These are phyloP conservation scores for Phoenix roebelenii DNA, from an alignment of 176 grass and related monocot genomes.

Conservation along the genomic window DNA sequence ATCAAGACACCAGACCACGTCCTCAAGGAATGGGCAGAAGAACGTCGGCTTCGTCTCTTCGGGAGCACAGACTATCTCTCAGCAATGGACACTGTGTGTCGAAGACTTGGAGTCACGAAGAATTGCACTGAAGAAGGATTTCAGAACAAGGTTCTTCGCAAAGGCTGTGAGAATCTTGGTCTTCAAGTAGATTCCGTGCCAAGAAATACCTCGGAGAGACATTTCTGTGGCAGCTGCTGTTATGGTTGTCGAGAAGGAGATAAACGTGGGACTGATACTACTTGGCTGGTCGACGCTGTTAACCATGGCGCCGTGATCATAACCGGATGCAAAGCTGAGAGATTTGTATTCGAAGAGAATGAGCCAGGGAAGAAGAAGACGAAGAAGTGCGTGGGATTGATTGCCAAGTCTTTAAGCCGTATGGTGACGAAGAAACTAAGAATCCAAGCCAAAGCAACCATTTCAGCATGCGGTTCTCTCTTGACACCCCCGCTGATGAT, in stretches of 20 bases:
- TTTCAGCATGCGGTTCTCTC: constrained; percentile 56
- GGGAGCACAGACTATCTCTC: constrained; percentile 32
- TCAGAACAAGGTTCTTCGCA: constrained; percentile 83
- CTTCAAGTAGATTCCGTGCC: constrained; percentile 40
- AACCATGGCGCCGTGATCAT: constrained; percentile 53
- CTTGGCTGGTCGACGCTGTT: constrained; percentile 87
- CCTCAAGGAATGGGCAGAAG: constrained; percentile 50
- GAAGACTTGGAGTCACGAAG: constrained; percentile 45
- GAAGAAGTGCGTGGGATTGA: constrained; percentile 54
- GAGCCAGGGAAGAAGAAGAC: neutral
- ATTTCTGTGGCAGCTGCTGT: constrained; percentile 68
- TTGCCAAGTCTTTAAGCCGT: constrained; percentile 34
- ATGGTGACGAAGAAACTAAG: constrained; percentile 38
- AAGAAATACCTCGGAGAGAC: constrained; percentile 59
- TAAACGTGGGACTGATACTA: constrained; percentile 72
- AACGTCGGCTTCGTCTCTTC: constrained; percentile 42
- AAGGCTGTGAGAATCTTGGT: constrained; percentile 64
- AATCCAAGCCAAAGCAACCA: constrained; percentile 52
- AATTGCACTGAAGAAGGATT: constrained; percentile 52
- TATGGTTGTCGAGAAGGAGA: constrained; percentile 70
- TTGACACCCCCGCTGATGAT: constrained; percentile 64
- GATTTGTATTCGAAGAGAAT: constrained; percentile 36
- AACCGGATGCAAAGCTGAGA: constrained; percentile 70
- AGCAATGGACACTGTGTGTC: constrained; percentile 70
- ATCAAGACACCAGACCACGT: constrained; percentile 56